Evolutionary conservation across 2,329 filamentous ascomycete species (phyloP).

Genomic region (Nemania abortiva): DNA sequence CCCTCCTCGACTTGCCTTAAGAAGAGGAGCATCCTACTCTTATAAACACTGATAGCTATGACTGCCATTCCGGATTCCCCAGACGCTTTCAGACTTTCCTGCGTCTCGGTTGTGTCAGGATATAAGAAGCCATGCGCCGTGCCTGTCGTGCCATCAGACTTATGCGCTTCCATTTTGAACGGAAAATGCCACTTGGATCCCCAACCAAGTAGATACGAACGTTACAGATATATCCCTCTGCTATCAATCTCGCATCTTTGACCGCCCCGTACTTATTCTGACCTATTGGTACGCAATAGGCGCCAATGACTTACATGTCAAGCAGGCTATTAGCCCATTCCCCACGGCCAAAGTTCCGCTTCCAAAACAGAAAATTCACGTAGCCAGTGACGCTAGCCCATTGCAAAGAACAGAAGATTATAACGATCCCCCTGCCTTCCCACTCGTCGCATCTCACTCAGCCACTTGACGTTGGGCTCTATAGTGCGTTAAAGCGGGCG

Average conservation of each 20-base stretch:
- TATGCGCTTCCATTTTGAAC: neutral
- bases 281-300: neutral
- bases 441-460: no score
- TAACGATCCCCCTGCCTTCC: no score
- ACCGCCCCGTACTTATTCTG: slow-evolving; percentile 1
- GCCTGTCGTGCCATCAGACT: neutral
- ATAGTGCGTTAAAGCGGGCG: no score
- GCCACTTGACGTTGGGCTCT: no score
- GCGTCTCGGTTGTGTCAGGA: neutral
- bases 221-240: neutral
- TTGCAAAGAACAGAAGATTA: no score
- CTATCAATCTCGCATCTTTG: neutral
- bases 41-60: neutral
- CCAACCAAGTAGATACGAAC: neutral
- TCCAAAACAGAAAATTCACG: slow-evolving; percentile 4
- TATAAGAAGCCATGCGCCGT: neutral
- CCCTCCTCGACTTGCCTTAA: neutral
- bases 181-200: slow-evolving; percentile 10
- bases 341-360: neutral
- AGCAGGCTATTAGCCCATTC: neutral
- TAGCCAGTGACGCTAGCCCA: slow-evolving; percentile 1
- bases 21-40: slow-evolving; percentile 1
- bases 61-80: neutral
- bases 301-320: neutral
- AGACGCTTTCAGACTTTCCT: neutral